Conservation (phyloP, 352 stramenopile species). For the Globisporangium canariense region DNA sequence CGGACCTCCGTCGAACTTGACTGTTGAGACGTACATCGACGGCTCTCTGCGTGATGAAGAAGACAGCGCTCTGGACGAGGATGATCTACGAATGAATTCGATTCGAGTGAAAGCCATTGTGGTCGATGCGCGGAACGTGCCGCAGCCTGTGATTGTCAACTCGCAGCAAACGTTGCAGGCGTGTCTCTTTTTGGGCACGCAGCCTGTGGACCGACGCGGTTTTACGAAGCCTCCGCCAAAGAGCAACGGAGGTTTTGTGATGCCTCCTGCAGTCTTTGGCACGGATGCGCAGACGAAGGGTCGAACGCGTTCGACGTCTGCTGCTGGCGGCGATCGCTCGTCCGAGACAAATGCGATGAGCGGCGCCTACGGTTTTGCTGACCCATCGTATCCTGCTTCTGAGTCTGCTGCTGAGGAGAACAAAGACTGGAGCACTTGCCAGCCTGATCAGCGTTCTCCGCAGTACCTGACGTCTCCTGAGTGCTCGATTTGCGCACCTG, state of each 20-base stretch:
- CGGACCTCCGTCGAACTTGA: constrained; percentile 81
- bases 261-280: constrained; percentile 43
- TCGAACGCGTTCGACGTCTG: constrained; percentile 53
- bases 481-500: constrained; percentile 73
- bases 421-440: constrained; percentile 88
- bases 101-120: constrained; percentile 87
- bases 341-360: constrained; percentile 57
- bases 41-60: constrained; percentile 74
- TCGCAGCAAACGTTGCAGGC: constrained; percentile 85
- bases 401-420: constrained; percentile 78
- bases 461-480: constrained; percentile 67
- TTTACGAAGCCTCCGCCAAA: constrained; percentile 86
- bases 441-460: constrained; percentile 72
- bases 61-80: constrained; percentile 58
- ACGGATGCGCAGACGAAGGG: constrained; percentile 61
- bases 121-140: constrained; percentile 84
- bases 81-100: constrained; percentile 83
- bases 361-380: constrained; percentile 45
- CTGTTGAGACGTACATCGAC: constrained; percentile 87
- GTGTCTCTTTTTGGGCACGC: constrained; percentile 81
- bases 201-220: constrained; percentile 79
- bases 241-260: constrained; percentile 84
- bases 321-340: constrained; percentile 50
- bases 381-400: constrained; percentile 50
- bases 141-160: constrained; percentile 84